A percentile compares a stretch with the other conserved stretches of the same genome.
phyloP scores from a whole-genome alignment of 2,329 filamentous ascomycete species.

The Aaosphaeria arxii region DNA sequence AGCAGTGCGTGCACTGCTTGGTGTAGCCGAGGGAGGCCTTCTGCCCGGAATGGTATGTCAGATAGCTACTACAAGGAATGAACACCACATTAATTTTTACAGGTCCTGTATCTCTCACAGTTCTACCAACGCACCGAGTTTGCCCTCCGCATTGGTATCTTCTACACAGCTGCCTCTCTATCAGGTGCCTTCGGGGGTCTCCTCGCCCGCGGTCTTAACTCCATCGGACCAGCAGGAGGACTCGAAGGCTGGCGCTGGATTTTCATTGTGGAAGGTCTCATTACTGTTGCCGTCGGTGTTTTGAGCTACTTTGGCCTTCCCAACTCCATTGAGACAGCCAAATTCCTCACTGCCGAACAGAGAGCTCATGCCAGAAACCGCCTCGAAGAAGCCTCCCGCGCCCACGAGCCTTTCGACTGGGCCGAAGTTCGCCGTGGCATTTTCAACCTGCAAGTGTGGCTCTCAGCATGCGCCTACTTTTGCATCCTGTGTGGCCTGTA shows the following conservation, averaged over 20 bases:
- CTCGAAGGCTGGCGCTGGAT: conserved; percentile 62
- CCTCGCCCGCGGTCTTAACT: conserved; percentile 58
- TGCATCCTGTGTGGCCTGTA: conserved; percentile 58
- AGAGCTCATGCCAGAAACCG: conserved; percentile 48
- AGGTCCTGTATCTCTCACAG: conserved; percentile 63
- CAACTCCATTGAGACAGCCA: conserved; percentile 53
- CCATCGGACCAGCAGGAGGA: conserved; percentile 55
- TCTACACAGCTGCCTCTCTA: conserved; percentile 65
- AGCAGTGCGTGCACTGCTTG: conserved; percentile 59
- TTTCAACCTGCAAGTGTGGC: conserved; percentile 60
- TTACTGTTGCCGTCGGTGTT: conserved; percentile 53
- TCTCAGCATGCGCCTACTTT: conserved; percentile 61
- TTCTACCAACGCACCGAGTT: conserved; percentile 61
- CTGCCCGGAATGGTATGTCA: conserved; percentile 60
- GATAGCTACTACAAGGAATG: conserved; percentile 30
- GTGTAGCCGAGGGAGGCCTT: conserved; percentile 62
- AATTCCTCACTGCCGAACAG: conserved; percentile 54
- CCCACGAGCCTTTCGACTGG: conserved; percentile 55
- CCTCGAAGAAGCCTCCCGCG: conserved; percentile 38
- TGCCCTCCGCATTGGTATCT: conserved; percentile 62
- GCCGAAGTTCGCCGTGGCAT: conserved; percentile 61
- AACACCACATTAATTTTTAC: conserved; percentile 40
- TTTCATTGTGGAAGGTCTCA: conserved; percentile 58
- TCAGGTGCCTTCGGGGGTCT: conserved; percentile 64
- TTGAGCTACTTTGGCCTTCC: conserved; percentile 55